phyloP scores from a whole-genome alignment of 2,329 filamentous ascomycete species.

The Thelonectria blattea region DNA sequence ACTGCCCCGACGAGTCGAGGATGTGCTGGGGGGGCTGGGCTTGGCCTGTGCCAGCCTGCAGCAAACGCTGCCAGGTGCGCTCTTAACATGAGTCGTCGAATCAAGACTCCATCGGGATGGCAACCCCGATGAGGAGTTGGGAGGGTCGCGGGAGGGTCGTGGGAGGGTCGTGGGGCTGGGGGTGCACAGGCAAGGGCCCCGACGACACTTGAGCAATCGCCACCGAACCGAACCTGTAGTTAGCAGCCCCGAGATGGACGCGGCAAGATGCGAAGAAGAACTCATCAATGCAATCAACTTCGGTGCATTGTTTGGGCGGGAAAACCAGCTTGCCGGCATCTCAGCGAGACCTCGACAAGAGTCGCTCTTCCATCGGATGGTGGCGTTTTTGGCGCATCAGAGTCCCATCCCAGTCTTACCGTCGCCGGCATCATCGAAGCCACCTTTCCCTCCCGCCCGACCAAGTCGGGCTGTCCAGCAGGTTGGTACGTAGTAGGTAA shows the following conservation, averaged over 20 bases:
- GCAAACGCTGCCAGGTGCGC: slow-evolving; percentile 29
- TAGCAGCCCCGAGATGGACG: too few species aligned
- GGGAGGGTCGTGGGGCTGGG: slow-evolving; percentile 22
- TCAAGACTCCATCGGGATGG: slow-evolving; percentile 38
- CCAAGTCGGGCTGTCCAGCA: too few species aligned
- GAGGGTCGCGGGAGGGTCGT: slow-evolving; percentile 10
- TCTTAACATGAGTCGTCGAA: slow-evolving; percentile 37
- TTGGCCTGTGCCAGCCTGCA: slow-evolving; percentile 23
- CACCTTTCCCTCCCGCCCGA: not conserved
- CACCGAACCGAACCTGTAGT: too few species aligned
- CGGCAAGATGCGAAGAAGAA: not conserved
- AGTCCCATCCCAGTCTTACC: not conserved
- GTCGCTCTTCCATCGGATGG: not conserved
- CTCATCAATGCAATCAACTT: not conserved
- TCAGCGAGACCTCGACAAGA: not conserved
- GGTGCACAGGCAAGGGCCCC: slow-evolving; percentile 14
- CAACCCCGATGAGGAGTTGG: slow-evolving; percentile 26
- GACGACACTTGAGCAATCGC: slow-evolving; percentile 19
- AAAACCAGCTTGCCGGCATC: too few species aligned
- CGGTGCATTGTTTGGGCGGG: not conserved
- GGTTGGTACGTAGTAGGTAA: too few species aligned
- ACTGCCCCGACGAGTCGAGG: slow-evolving; percentile 7
- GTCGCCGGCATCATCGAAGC: slow-evolving; percentile 4
- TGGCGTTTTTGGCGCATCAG: not conserved
- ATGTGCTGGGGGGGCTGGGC: slow-evolving; percentile 11